Conservation (phyloP, 2,329 filamentous ascomycete genomes). For the Ophiocordyceps camponoti-rufipedis region DNA sequence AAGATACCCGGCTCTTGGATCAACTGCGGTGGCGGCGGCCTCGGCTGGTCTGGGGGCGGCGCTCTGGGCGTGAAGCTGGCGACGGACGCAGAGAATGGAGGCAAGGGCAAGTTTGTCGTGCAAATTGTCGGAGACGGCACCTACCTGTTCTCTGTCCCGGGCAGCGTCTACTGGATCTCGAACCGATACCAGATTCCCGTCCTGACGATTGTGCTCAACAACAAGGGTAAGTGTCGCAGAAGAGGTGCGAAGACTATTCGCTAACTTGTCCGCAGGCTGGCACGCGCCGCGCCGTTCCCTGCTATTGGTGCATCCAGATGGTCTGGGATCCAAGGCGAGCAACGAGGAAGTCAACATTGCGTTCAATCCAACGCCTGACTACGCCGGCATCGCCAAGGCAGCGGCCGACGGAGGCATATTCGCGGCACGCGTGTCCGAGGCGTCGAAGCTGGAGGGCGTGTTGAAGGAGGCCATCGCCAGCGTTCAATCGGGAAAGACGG, state of each 20-base stretch:
- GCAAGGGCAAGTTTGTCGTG: conserved; percentile 30
- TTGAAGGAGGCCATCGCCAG: conserved; percentile 30
- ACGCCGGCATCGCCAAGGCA: conserved; percentile 40
- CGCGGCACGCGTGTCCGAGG: conserved; percentile 27
- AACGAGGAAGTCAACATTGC: conserved; percentile 46
- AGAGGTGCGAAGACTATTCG: too few species aligned
- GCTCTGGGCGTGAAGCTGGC: conserved; percentile 64
- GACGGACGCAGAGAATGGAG: conserved; percentile 21
- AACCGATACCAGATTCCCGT: conserved; percentile 34
- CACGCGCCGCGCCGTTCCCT: conserved; percentile 40
- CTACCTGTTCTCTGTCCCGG: conserved; percentile 34
- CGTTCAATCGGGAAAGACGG: conserved; percentile 30
- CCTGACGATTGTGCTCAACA: conserved; percentile 36
- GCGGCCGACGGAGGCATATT: conserved; percentile 35
- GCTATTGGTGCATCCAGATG: conserved; percentile 38
- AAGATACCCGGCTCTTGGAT: conserved; percentile 56
- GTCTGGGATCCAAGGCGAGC: conserved; percentile 31
- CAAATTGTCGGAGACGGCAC: conserved; percentile 40
- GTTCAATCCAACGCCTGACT: conserved; percentile 39
- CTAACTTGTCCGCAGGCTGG: conserved; percentile 23
- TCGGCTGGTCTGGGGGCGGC: conserved; percentile 65
- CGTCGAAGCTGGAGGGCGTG: conserved; percentile 25
- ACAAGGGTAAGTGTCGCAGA: conserved; percentile 22
- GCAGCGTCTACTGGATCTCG: conserved; percentile 37
- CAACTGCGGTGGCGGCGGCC: conserved; percentile 64